Evolutionary conservation across 257 asterid genomes (phyloP), one percentile per base, ranked within the genome.

Genomic region (Solanum medicagineum): DNA sequence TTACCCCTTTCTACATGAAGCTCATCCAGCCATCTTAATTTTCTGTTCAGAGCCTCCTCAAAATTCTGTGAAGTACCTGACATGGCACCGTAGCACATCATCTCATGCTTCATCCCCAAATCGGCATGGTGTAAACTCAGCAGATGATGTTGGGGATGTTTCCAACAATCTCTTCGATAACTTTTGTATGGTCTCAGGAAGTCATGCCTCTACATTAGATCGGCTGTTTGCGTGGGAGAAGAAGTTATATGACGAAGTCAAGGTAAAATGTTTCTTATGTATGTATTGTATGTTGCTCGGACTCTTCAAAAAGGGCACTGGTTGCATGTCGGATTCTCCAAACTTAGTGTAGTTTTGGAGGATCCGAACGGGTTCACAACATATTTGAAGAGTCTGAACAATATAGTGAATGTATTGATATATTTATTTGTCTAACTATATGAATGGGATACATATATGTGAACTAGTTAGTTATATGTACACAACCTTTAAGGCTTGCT

Each of bases 181-280:
- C 90, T 91, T 92, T 77, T 92, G 94, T 87, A 97, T 95, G 99
- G 90, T 88, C 83, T 93, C 98, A 57, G 97, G 99, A 85, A 97
- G 98, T 82, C 99, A 97, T 85, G 99, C 99, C 82, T 97, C 98
- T 60, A 97, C 98, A 73, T 90, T 97, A 87, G 99, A 95, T 86
- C 89, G 98, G 88, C 93, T 97, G 62, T 92, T 92, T 89, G 99
- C 98, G 36, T 97, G 99, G 99, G 99, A 97, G 89, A 94, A 93
- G 92, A 97, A 97, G 92, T 96, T 97, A 81, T 97, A 93, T 80
- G 98, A 97, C 24, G 99, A 97, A 93, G 98, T 97, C 87, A 95
- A 97, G 99, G 99, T 92, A 90, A 44, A 92, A 15, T 84, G 36
- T 53, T 62, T 47, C 60, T 80, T 86, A 36, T 56, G 5, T 16